Conservation (phyloP, 2,329 filamentous ascomycete genomes). For the Phaeosphaeria sp. region DNA sequence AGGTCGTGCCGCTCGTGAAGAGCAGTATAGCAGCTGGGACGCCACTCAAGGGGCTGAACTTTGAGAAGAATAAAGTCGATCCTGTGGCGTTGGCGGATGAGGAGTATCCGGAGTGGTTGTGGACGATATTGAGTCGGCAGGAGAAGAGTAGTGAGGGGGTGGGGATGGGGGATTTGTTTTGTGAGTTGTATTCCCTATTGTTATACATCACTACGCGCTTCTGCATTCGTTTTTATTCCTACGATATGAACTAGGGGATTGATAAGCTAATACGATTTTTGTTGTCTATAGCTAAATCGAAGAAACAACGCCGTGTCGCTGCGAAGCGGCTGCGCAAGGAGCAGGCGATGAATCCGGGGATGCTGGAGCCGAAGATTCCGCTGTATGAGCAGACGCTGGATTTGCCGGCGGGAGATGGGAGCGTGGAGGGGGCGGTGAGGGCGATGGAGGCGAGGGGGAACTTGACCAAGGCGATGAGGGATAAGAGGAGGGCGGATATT, state of each 20-base stretch:
- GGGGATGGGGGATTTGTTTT: slow-evolving; percentile 76
- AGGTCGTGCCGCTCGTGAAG: slow-evolving; percentile 39
- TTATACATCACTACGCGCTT: not conserved
- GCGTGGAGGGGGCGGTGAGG: slow-evolving; percentile 53
- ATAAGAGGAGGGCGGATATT: slow-evolving; percentile 76
- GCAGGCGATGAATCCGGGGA: slow-evolving; percentile 70
- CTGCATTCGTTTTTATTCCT: not conserved
- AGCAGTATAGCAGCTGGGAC: slow-evolving; percentile 71
- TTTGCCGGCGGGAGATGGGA: slow-evolving; percentile 64
- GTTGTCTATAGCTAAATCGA: slow-evolving; percentile 68
- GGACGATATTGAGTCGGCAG: slow-evolving; percentile 70
- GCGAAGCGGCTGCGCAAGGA: slow-evolving; percentile 69
- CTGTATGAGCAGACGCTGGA: slow-evolving; percentile 81
- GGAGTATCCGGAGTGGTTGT: slow-evolving; percentile 83
- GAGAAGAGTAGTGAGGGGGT: slow-evolving; percentile 62
- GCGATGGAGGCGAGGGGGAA: slow-evolving; percentile 63
- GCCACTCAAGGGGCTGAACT: slow-evolving; percentile 76
- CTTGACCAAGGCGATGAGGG: slow-evolving; percentile 74
- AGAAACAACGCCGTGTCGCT: slow-evolving; percentile 77
- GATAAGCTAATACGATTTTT: not conserved
- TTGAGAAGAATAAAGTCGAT: slow-evolving; percentile 74
- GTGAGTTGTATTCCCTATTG: slow-evolving; percentile 60
- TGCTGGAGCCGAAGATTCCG: slow-evolving; percentile 70
- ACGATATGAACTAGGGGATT: no score
- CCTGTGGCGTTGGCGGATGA: slow-evolving; percentile 76